A percentile compares a stretch with the other conserved stretches of the same genome.
Conservation (phyloP, 2,329 filamentous ascomycete species). For the Cryphonectria carpinicola region DNA sequence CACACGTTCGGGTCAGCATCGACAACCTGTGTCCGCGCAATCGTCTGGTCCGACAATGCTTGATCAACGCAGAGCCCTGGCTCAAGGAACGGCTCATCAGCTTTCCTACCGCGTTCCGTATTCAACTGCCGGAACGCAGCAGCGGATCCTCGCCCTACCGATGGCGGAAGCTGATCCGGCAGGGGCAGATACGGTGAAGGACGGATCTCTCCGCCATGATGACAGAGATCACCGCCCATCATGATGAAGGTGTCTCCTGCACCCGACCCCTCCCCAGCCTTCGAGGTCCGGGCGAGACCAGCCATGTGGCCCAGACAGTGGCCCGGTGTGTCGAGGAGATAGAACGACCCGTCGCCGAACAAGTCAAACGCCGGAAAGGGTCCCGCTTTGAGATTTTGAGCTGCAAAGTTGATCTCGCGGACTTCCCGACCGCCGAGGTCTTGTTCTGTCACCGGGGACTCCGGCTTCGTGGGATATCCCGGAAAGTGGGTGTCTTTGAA, state of each 20-base stretch:
- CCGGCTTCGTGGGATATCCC: constrained; percentile 30
- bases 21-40: constrained; percentile 28
- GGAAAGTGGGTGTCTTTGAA: constrained; percentile 31
- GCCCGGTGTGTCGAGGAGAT: constrained; percentile 33
- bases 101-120: constrained; percentile 22
- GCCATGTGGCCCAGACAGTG: constrained; percentile 32
- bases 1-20: constrained; percentile 31
- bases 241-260: constrained; percentile 31
- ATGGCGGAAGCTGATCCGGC: constrained; percentile 25
- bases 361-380: constrained; percentile 32
- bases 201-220: constrained; percentile 32
- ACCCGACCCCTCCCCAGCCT: constrained; percentile 2
- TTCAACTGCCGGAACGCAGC: constrained; percentile 24
- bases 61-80: constrained; percentile 2
- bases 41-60: constrained; percentile 23
- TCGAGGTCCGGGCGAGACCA: constrained; percentile 32
- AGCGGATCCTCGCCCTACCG: background rate
- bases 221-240: constrained; percentile 33
- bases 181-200: constrained; percentile 30
- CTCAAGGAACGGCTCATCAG: constrained; percentile 18
- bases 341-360: constrained; percentile 35
- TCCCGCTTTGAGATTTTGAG: constrained; percentile 23
- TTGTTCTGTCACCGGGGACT: constrained; percentile 22
- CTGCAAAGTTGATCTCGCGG: constrained; percentile 24
- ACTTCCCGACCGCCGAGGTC: constrained; percentile 21